These are phyloP conservation scores for Fusarium poae DNA, from an alignment of 2,329 filamentous ascomycete species.

Conservation along the genomic window DNA sequence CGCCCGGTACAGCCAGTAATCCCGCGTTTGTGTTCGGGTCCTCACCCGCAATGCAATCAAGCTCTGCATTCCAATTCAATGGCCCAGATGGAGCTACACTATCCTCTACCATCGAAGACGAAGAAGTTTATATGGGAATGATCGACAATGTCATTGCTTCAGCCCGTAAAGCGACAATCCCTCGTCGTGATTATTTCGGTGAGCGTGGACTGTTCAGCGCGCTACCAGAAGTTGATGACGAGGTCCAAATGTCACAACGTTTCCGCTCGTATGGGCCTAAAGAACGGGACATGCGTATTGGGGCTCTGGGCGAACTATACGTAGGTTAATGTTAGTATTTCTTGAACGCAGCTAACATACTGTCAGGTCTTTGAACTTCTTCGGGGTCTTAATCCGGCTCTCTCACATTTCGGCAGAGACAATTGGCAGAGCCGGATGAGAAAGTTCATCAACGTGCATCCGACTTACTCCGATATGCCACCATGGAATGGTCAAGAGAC, in stretches of 20 bases:
- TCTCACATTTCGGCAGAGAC: conserved; percentile 53
- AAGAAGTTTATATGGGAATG: conserved; percentile 24
- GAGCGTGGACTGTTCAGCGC: conserved; percentile 28
- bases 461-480: conserved; percentile 56
- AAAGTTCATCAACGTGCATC: conserved; percentile 54
- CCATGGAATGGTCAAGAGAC: conserved; percentile 60
- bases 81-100: background rate
- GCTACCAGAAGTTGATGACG: conserved; percentile 26
- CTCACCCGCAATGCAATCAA: conserved; percentile 14
- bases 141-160: conserved; percentile 23
- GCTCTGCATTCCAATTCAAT: conserved; percentile 27
- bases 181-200: background rate
- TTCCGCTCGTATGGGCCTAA: conserved; percentile 9
- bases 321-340: background rate
- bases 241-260: conserved; percentile 15
- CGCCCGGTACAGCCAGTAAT: background rate
- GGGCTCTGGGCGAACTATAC: conserved; percentile 41
- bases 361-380: conserved; percentile 60
- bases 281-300: conserved; percentile 38
- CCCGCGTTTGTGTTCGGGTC: conserved; percentile 42
- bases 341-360: background rate
- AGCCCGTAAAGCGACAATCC: background rate
- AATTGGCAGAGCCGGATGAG: conserved; percentile 67
- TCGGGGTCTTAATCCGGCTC: conserved; percentile 41
- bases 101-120: conserved; percentile 17